A percentile compares a stretch with the other conserved stretches of the same genome.
phyloP scores from a whole-genome alignment of 2,329 filamentous ascomycete species.

The Colletotrichum abscissum region DNA sequence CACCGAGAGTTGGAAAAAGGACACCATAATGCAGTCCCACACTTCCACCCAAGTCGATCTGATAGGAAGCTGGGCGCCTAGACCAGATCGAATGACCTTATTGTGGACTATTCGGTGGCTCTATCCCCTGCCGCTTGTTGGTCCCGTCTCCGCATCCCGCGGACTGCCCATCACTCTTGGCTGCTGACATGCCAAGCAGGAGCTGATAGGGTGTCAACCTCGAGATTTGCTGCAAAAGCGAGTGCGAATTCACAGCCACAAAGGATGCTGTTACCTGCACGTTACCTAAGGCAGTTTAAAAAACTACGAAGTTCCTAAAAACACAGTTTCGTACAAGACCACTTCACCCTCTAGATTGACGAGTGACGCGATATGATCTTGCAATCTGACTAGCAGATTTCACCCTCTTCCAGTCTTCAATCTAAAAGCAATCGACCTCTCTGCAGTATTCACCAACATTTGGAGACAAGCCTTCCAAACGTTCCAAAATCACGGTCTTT shows the following conservation, averaged over 20 bases:
- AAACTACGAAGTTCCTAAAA: not conserved
- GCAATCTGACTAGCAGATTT: not conserved
- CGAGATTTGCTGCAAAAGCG: not conserved
- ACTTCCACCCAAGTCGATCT: too few relatives aligned
- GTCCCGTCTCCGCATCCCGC: slow-evolving; percentile 4
- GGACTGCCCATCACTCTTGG: not conserved
- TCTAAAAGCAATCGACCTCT: not conserved
- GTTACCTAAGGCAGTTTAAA: not conserved
- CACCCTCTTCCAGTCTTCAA: not conserved
- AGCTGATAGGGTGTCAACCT: not conserved
- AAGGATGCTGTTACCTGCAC: not conserved
- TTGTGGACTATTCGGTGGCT: not conserved
- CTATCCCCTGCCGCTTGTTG: not conserved
- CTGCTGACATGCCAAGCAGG: slow-evolving; percentile 24
- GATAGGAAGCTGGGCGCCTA: too few relatives aligned
- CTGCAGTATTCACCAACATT: too few relatives aligned
- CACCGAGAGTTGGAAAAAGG: too few relatives aligned
- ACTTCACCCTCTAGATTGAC: too few relatives aligned
- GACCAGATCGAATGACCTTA: too few relatives aligned
- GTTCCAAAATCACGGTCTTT: not conserved
- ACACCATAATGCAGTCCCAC: too few relatives aligned
- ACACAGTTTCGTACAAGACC: not conserved
- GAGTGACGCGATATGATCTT: not conserved
- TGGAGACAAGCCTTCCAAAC: too few relatives aligned
- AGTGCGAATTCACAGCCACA: slow-evolving; percentile 5